Evolutionary conservation across 2,329 filamentous ascomycete species (phyloP), one percentile per base, ranked within the genome.

Genomic region (Neoascochyta sp.): DNA sequence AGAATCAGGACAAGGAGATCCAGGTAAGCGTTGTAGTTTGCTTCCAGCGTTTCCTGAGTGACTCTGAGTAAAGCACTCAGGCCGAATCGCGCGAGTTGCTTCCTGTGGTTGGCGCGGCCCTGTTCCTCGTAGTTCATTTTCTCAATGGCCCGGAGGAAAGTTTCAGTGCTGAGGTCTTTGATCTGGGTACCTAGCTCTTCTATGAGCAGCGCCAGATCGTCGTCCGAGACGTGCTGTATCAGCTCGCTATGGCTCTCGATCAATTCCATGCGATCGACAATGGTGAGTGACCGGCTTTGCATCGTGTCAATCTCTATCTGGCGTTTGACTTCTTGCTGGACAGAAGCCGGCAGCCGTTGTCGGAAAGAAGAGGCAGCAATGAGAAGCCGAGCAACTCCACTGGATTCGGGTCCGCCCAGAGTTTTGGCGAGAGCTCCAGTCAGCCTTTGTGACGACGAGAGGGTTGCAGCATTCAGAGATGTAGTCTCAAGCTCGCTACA

Each of bases 191-290:
- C 62, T 49, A 81, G 62, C 73, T 78, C 73, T 15, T 86, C 83
- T 7, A 95, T 71, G 4, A 77, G 41, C 3, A 49, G 31, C 2
- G 54, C 46, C 6, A 60, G 28, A 28, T 89, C 81, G 28, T 94
- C 87, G 31, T 95, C 86, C 2, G 83, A 83, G 29, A 96, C 79
- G 36, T 85, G 81, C 17, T 82, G 78, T 59, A 78, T 80, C 47
- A 95, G 86, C 15, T 81, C 82, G 38, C 84, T 84, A 40, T 80
- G 80, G 39, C 88, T 83, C 27, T 86, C 88, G 45, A 96, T 82
- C 35, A 71, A 71, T 50, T 85, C 79, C 55, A 96, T 83, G 18
- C 85, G 78, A 50, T 88, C 83, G 9, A 79, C 70, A 16, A 58
- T 41, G 8, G 62, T 61, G 11, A 63, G 40, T 4, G 81, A 76